Evolutionary conservation across 2,329 filamentous ascomycete genomes (phyloP).

Genomic region (Fonsecaea multimorphosa): DNA sequence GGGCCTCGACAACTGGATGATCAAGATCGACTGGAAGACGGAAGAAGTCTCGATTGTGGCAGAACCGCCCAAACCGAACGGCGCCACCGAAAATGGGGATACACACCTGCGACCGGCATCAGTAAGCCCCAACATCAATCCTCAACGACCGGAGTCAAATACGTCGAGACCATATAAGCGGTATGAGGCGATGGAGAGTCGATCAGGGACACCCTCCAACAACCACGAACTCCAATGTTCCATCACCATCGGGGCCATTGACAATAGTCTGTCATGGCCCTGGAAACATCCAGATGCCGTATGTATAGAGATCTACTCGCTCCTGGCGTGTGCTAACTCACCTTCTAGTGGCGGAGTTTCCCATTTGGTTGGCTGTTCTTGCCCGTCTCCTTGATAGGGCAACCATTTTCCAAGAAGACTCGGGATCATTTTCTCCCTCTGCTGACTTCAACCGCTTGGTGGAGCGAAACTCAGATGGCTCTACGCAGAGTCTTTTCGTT

Average conservation of each 20-base stretch:
- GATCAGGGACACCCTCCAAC: constrained; percentile 60
- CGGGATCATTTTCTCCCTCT: constrained; percentile 94
- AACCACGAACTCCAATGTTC: constrained; percentile 44
- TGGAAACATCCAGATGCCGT: constrained; percentile 97
- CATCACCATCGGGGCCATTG: constrained; percentile 82
- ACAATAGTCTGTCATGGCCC: constrained; percentile 97
- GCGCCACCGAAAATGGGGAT: constrained; percentile 55
- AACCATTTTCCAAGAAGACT: constrained; percentile 93
- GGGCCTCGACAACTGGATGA: constrained; percentile 99
- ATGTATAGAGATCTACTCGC: constrained; percentile 43
- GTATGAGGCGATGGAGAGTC: constrained; percentile 80
- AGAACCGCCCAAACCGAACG: constrained; percentile 74
- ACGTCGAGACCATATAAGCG: constrained; percentile 68
- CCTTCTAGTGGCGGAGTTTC: constrained; percentile 74
- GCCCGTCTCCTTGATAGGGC: constrained; percentile 92
- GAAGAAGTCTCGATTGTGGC: constrained; percentile 85
- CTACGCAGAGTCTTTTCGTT: constrained; percentile 86
- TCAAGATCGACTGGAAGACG: constrained; percentile 86
- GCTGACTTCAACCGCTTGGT: constrained; percentile 93
- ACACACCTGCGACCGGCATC: constrained; percentile 69
- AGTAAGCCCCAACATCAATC: constrained; percentile 46
- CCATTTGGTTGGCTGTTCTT: constrained; percentile 98
- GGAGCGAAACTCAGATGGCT: constrained; percentile 89
- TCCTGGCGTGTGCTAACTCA: constrained; percentile 4
- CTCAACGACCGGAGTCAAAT: constrained; percentile 44